These are phyloP conservation scores for Aspergillus hiratsukae DNA, from an alignment of 2,329 filamentous ascomycete genomes.

Conservation along the genomic window DNA sequence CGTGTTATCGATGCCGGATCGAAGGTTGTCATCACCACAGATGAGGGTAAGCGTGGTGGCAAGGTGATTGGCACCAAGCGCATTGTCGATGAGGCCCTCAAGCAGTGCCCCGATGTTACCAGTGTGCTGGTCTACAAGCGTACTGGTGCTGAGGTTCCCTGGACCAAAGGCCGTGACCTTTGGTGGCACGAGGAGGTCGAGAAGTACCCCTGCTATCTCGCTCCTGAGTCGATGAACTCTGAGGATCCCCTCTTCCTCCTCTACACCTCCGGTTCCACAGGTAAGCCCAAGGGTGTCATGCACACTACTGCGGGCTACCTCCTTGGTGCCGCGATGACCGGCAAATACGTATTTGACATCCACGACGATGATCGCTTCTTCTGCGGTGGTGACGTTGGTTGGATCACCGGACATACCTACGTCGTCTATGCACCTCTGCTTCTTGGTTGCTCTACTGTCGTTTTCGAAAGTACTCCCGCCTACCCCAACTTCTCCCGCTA, in stretches of 20 bases:
- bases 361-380: conserved; percentile 92
- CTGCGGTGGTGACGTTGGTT: conserved; percentile 96
- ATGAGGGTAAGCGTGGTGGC: conserved; percentile 96
- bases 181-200: conserved; percentile 99
- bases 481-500: conserved; percentile 98
- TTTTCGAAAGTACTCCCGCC: conserved; percentile 95
- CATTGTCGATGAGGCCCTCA: conserved; percentile 95
- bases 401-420: conserved; percentile 98
- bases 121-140: conserved; percentile 91
- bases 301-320: conserved; percentile 95
- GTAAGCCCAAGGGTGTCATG: conserved; percentile 98
- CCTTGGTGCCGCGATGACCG: conserved; percentile 86
- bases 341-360: conserved; percentile 98
- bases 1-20: conserved; percentile 86
- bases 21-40: conserved; percentile 92
- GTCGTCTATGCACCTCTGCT: conserved; percentile 94
- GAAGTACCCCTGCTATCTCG: conserved; percentile 90
- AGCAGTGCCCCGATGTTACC: conserved; percentile 85
- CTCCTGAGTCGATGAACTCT: conserved; percentile 82
- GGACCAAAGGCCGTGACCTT: conserved; percentile 80
- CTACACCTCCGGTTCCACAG: conserved; percentile 96
- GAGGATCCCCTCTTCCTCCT: conserved; percentile 97
- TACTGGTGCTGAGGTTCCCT: conserved; percentile 87
- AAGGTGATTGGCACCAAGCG: conserved; percentile 98
- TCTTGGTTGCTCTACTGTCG: conserved; percentile 87